Evolutionary conservation across 225 moss, liverwort and hornwort species (phyloP), one percentile per base, ranked within the genome.

Genomic region (Physcomitrellopsis africana): DNA sequence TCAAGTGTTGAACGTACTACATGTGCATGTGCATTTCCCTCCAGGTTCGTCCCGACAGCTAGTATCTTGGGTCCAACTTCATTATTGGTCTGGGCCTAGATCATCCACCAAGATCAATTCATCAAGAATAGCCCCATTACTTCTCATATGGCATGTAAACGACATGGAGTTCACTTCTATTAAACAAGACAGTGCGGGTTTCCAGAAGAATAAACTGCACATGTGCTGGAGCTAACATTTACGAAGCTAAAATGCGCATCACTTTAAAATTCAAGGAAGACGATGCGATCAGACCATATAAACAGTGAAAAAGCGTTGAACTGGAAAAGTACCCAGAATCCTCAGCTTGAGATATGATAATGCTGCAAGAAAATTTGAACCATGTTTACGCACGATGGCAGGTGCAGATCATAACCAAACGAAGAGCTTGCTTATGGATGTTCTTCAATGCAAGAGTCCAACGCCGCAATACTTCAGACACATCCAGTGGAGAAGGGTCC

Each of bases 41-140:
- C 83, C 48, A 59, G 19, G 26, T 78, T 65, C 76, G 73, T 70
- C 24, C 80, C 87, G 75, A 81, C 72, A 69, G 89, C 92, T 14
- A 94, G 81, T 76, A 97, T 86, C 64, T 94, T 93, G 60, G 97
- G 97, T 81, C 97, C 97, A 72, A 89, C 88, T 69, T 92, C 93
- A 67, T 92, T 83, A 60, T 93, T 90, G 81, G 90, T 89, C 82
- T 88, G 94, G 70, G 93, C 87, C 85, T 85, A 61, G 8, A 77
- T 47, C 79, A 83, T 68, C 49, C 67, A 68, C 52, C 65, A 79
- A 47, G 43, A 72, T 72, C 62, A 17, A 72, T 49, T 59, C 51
- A 71, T 78, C 68, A 72, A 75, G 56, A 66, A 9, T 51, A 71
- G 52, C 49, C 78, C 68, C 63, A 77, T 37, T n/a, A n/a, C n/a